These are phyloP conservation scores for Claviceps quebecensis DNA, from an alignment of 2,329 filamentous ascomycete species.

Conservation along the genomic window DNA sequence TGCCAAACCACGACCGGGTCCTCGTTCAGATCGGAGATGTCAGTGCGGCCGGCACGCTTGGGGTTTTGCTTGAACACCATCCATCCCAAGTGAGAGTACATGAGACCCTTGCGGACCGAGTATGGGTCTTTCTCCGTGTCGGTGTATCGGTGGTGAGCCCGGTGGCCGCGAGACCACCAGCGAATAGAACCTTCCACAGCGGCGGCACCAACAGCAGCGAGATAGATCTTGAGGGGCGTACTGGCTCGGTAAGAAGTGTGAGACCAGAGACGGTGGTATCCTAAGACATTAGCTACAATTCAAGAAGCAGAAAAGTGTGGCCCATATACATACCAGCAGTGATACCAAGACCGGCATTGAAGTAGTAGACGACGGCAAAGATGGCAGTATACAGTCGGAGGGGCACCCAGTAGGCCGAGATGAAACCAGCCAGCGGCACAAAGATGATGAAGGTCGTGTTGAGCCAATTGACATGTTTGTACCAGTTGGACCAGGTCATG, in stretches of 20 bases:
- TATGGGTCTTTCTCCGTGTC: conserved; percentile 88
- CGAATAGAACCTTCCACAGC: conserved; percentile 75
- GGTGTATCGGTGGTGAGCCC: conserved; percentile 82
- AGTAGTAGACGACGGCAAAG: conserved; percentile 68
- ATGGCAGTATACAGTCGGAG: conserved; percentile 56
- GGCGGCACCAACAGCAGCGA: conserved; percentile 68
- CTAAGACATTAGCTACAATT: conserved; percentile 6
- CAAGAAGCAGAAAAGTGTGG: too few species aligned
- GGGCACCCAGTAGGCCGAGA: conserved; percentile 68
- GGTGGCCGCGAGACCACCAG: conserved; percentile 81
- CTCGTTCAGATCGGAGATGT: conserved; percentile 79
- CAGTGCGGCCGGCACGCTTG: conserved; percentile 74
- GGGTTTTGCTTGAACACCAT: conserved; percentile 92
- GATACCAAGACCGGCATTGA: conserved; percentile 69
- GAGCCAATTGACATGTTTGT: conserved; percentile 89
- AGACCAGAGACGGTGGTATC: conserved; percentile 62
- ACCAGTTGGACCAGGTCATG: conserved; percentile 72
- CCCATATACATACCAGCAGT: conserved; percentile 46
- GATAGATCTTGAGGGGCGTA: conserved; percentile 64
- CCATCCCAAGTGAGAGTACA: conserved; percentile 72
- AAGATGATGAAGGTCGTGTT: conserved; percentile 71
- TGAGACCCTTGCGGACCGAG: conserved; percentile 74
- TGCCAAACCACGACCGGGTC: conserved; percentile 77
- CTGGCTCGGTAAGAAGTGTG: conserved; percentile 72
- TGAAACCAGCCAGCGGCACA: conserved; percentile 58